Evolutionary conservation across 1,139 yeast genomes (phyloP).

Genomic region (Yamadazyma blattariae): DNA sequence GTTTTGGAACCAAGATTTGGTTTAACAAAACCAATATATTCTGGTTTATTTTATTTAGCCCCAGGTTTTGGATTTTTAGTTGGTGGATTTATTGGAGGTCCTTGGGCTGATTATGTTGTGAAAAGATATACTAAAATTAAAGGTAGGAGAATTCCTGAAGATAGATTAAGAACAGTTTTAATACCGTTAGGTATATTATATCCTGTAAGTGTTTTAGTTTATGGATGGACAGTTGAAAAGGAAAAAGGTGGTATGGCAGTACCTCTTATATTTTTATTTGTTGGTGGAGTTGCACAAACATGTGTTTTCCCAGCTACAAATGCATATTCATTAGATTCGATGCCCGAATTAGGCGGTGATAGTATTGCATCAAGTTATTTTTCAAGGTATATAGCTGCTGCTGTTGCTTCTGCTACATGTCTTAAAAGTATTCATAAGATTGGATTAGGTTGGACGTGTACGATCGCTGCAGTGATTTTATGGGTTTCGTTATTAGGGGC

Average conservation of each 20-base stretch:
- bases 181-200: constrained; percentile 36
- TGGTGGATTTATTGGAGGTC: constrained; percentile 52
- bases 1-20: constrained; percentile 54
- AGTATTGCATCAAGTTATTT: constrained; percentile 53
- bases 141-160: constrained; percentile 51
- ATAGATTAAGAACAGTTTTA: constrained; percentile 40
- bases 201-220: constrained; percentile 41
- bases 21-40: constrained; percentile 41
- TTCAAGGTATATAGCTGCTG: constrained; percentile 47
- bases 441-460: constrained; percentile 54
- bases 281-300: constrained; percentile 49
- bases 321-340: constrained; percentile 54
- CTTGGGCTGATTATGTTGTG: constrained; percentile 46
- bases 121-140: constrained; percentile 37
- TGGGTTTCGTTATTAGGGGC: constrained; percentile 24
- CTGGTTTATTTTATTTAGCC: constrained; percentile 50
- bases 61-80: constrained; percentile 50
- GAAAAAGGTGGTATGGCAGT: constrained; percentile 53
- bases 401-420: constrained; percentile 48
- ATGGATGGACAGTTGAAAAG: constrained; percentile 51
- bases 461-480: constrained; percentile 32
- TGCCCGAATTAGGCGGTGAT: constrained; percentile 52
- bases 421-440: constrained; percentile 40
- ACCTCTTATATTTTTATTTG: constrained; percentile 47
- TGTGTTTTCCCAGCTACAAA: constrained; percentile 48